phyloP scores from a whole-genome alignment of 441 rosid species.

The Populus tomentosa region DNA sequence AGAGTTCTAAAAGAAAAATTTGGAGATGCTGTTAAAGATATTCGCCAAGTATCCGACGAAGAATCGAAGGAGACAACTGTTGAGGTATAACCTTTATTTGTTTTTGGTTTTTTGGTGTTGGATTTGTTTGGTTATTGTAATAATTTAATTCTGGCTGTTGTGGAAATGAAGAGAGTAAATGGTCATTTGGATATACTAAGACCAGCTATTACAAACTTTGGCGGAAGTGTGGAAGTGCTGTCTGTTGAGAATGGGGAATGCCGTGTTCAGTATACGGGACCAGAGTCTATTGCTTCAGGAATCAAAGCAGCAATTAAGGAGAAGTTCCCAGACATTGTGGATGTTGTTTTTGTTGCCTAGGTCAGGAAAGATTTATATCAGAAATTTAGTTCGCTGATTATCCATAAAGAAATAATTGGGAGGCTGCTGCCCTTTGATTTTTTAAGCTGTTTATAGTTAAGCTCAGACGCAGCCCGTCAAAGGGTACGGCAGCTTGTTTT shows the following conservation, averaged over 20 bases:
- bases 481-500: background rate
- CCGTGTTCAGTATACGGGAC: conserved; percentile 60
- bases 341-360: conserved; percentile 56
- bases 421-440: background rate
- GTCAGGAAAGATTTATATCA: background rate
- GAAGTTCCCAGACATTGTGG: conserved; percentile 69
- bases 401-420: background rate
- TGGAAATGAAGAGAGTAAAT: conserved; percentile 64
- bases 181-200: conserved; percentile 77
- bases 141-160: background rate
- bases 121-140: conserved; percentile 9
- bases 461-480: background rate
- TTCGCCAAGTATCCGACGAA: conserved; percentile 69
- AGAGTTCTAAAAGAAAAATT: conserved; percentile 85
- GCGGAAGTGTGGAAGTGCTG: conserved; percentile 77
- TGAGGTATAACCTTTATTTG: conserved; percentile 39
- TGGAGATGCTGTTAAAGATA: conserved; percentile 81
- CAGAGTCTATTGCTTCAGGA: conserved; percentile 87
- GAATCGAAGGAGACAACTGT: conserved; percentile 51
- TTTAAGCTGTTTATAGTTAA: background rate
- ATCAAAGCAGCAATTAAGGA: conserved; percentile 88
- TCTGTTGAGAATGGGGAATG: conserved; percentile 65
- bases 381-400: background rate
- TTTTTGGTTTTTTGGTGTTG: background rate
- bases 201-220: conserved; percentile 83